Evolutionary conservation across 2,329 filamentous ascomycete species (phyloP), one percentile per base, ranked within the genome.

Genomic region (Aspergillus fischeri): DNA sequence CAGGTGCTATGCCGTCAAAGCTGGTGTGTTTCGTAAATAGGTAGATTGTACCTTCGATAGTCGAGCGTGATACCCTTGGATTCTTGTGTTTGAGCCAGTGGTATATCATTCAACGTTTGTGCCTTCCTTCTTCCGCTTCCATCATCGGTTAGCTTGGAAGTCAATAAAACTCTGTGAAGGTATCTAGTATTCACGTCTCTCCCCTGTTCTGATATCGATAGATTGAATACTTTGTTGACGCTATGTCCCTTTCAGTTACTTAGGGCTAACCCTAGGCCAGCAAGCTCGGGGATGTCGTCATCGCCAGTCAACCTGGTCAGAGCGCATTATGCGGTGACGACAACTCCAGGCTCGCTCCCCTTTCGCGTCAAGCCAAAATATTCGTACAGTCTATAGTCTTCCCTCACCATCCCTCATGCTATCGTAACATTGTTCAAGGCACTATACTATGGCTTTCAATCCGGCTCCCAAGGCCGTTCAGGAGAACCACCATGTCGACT

Each of bases 401-500:
- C 29, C 54, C 29, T 45, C 54, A 38, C 50, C 14, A 3, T 38
- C 24, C 25, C 24, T 50, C 28, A 45, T 35, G n/a, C 9, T 29
- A 9, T 21, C 10, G 10, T 47, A 47, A 24, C 25, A 25, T 3
- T 21, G 9, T 47, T 2, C 0, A 10, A 24, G 8, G 3, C 49
- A 24, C 29, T 48, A 35, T 50, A 44, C 52, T 57, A 74, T 74
- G 72, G 64, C 70, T 60, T 64, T 68, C 41, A 51, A 63, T n/a
- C 58, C 62, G 17, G 65, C 68, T 50, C 58, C 53, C 53, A 66
- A 70, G 52, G 60, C 64, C 32, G 60, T 64, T 25, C 73, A 80
- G 64, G 77, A 76, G 56, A 88, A 87, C 65, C 80, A 87, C 71
- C 80, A 90, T 63, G 91, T 96, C 61, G 92, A 97, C 81, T 97